Base-by-base conservation (phyloP, 345 rosid species). In the Eucalyptus dawsonii region DNA sequence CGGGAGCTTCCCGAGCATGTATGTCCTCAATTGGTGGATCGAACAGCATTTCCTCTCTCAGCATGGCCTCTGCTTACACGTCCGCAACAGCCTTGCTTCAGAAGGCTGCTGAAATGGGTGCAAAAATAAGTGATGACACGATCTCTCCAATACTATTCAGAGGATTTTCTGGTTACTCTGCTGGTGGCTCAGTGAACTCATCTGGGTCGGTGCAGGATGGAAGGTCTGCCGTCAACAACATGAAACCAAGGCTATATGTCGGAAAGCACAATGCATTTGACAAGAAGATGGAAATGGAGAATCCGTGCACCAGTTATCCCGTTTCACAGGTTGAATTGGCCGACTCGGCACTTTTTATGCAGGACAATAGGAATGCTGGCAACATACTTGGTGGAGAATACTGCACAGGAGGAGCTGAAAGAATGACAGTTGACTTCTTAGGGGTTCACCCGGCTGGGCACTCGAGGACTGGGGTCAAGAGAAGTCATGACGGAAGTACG, bases 81-180 rank as follows among this genome's bases (percentile, higher is more conserved):
- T 94, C 96, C 29, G 95, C 97, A 80, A 95, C 95, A 29, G 96
- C 97, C 25, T 88, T 93, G 91, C 88, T 95, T 62, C 96, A 94
- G 89, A 93, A 92, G 90, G 95, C 95, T 22, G 93, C 96, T 17
- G 94, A 93, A 89, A 94, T 93, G 94, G 96, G 95, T 34, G 91
- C 96, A 7, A 94, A 92, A 90, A 92, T 92, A 88, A 94, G 96
- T 51, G 96, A 94, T 54, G 90, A 90, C 45, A 67, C 93, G 10
- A 93, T 91, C 14, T 62, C 95, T 42, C 95, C 96, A 7, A 92
- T 92, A 50, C 93, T 95, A 27, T 92, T 92, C 5, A 89, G 92
- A 88, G 96, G 95, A 25, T 95, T 93, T 89, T 86, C 94, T 2
- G 94, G 94, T 40, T 93, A 92, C 90, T 88, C 93, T 6, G 85